Conservation (phyloP, 345 rosid genomes). For the Bruguiera gymnorhiza region DNA sequence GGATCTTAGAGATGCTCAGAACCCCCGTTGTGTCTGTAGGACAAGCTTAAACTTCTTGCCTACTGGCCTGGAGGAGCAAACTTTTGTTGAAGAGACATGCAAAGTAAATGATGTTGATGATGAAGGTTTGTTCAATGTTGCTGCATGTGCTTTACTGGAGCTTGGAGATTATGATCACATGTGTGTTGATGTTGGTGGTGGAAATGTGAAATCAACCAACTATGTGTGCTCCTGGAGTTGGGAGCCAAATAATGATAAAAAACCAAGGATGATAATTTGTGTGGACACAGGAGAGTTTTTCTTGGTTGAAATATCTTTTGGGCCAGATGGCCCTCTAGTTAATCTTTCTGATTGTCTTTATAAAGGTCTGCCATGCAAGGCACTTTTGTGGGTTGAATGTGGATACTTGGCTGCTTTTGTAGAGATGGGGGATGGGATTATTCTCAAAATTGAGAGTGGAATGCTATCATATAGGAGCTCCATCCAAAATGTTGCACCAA, state of each 20-base stretch:
- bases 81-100: conserved; percentile 69
- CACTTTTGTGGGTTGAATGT: conserved; percentile 83
- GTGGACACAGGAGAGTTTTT: conserved; percentile 84
- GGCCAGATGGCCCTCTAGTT: conserved; percentile 48
- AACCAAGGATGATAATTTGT: conserved; percentile 73
- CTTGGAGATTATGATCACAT: conserved; percentile 95
- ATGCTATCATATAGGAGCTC: conserved; percentile 55
- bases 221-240: conserved; percentile 89
- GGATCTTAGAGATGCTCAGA: conserved; percentile 86
- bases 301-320: conserved; percentile 62
- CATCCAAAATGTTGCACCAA: conserved; percentile 86
- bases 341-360: conserved; percentile 74
- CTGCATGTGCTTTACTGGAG: conserved; percentile 88
- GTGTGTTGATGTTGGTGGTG: conserved; percentile 76
- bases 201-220: conserved; percentile 49
- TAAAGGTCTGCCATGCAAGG: conserved; percentile 76
- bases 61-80: conserved; percentile 61
- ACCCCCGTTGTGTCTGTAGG: conserved; percentile 67
- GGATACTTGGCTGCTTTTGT: conserved; percentile 74
- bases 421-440: conserved; percentile 93
- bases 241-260: conserved; percentile 66
- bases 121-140: conserved; percentile 91
- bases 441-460: conserved; percentile 69
- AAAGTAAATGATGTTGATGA: conserved; percentile 81
- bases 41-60: conserved; percentile 66